Conservation (phyloP, 345 rosid species). For the Syzygium aqueum region DNA sequence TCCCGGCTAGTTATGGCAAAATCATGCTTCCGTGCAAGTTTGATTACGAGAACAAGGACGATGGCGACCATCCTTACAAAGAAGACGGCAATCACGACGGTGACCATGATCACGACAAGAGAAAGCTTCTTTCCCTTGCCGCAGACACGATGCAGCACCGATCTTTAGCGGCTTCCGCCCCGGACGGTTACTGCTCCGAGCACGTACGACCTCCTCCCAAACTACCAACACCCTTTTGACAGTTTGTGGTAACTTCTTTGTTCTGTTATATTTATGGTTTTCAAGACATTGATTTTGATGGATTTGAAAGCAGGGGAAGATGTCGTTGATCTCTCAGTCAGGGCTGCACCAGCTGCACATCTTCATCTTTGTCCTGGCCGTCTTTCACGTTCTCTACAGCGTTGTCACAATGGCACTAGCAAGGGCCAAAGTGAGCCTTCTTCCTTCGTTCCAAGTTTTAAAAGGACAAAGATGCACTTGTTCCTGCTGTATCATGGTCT, state of each 20-base stretch:
- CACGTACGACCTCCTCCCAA: background rate
- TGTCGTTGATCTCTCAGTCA: constrained; percentile 30
- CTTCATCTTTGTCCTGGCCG: constrained; percentile 52
- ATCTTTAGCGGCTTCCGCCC: constrained; percentile 16
- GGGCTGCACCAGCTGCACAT: constrained; percentile 61
- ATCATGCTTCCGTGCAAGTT: constrained; percentile 53
- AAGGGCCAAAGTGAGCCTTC: constrained; percentile 20
- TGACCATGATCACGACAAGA: background rate
- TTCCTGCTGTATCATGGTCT: background rate
- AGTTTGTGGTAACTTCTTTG: background rate
- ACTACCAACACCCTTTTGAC: background rate
- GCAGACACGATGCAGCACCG: constrained; percentile 21
- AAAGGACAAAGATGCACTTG: background rate
- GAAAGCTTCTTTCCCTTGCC: constrained; percentile 25
- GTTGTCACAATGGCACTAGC: constrained; percentile 33
- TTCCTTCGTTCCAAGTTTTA: background rate
- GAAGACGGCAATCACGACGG: background rate
- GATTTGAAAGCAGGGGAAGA: constrained; percentile 15
- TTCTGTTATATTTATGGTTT: background rate
- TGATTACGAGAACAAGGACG: background rate
- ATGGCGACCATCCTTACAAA: background rate
- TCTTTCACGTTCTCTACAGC: constrained; percentile 47
- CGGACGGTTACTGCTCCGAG: constrained; percentile 17
- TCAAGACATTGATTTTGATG: background rate
- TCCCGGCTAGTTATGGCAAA: constrained; percentile 21